Base-by-base conservation (phyloP, 1,284 basidiomycete species). In the Erythrobasidium hasegawianum region DNA sequence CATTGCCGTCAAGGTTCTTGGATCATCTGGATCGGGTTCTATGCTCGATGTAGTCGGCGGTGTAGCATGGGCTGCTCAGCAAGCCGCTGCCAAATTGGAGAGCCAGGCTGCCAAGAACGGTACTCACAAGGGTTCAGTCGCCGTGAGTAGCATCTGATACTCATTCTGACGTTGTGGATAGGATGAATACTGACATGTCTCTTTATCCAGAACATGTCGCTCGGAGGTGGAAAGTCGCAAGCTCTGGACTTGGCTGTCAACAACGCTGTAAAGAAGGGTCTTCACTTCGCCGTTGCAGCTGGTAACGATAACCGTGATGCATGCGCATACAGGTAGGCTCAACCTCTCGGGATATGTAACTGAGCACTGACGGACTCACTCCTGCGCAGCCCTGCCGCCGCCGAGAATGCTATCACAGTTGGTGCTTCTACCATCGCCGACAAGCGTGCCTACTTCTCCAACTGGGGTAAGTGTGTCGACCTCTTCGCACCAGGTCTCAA, bases 1-100 rank as follows among this genome's bases (percentile, higher is more conserved):
- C 71, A 85, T 92, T 71, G 96, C 96, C 57, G 95, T 99, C 81
- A 98, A 98, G 84, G 96, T 99, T 22, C 85, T 98, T 60, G 91
- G 92, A 27, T 86, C 87, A 59, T 89, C 92, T 74, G 96, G 96
- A 53, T 89, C 87, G 68, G 96, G 96, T n/a, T 84, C 87, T 68
- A 97, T 96, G 91, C 87, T 89, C 57, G 94, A 97, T 75, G 95
- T 97, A 72, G 82, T 97, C 61, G 84, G 81, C 18, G 94, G 93
- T 76, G 90, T 96, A 68, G 79, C 82, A 39, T 99, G 86, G 85
- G 94, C 93, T 67, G 85, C 87, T 20, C 78, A 82, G 52, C 75
- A 83, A 24, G 89, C 93, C 27, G 20, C 55, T 1, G 43, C 55
- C 20, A 49, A 55, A 43, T 13, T 53, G 26, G 77, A 79, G 68